phyloP scores from a whole-genome alignment of 352 stramenopile genomes.

The Globisporangium lucens region DNA sequence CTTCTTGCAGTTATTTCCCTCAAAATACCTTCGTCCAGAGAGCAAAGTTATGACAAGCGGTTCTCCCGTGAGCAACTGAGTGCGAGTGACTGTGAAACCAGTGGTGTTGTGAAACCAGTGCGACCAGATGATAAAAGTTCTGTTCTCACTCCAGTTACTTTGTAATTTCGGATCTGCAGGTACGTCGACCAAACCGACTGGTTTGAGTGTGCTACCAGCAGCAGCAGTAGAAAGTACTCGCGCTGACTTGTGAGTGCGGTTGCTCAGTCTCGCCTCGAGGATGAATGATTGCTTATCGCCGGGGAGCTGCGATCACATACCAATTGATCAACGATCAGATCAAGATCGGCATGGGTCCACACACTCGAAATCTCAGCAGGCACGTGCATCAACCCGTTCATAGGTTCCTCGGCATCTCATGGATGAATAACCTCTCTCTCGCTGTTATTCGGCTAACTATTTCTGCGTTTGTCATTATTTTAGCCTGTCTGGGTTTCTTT shows the following conservation, averaged over 20 bases:
- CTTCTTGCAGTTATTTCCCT: neutral
- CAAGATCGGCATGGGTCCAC: neutral
- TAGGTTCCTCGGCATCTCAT: neutral
- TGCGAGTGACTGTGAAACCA: neutral
- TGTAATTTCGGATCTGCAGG: neutral
- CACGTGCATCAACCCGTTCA: no score
- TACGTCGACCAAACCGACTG: neutral
- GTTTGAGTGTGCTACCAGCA: neutral
- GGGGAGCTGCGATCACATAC: neutral
- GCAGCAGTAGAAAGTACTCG: neutral
- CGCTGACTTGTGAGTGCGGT: no score
- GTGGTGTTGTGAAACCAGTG: neutral
- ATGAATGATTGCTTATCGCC: neutral
- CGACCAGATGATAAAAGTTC: neutral
- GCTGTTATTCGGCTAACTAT: neutral
- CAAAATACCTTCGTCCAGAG: neutral
- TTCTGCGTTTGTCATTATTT: neutral
- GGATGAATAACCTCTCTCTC: neutral
- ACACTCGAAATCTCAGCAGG: no score
- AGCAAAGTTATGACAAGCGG: slow-evolving; percentile 1
- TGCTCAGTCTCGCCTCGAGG: neutral
- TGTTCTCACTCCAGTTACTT: neutral
- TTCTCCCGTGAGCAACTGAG: neutral
- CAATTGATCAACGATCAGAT: neutral
- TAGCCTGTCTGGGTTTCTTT: neutral